Percentiles rank a stretch among this genome's conserved stretches.
Evolutionary conservation across 805 yeast species (phyloP).

Genomic region (Suhomyces sp.): DNA sequence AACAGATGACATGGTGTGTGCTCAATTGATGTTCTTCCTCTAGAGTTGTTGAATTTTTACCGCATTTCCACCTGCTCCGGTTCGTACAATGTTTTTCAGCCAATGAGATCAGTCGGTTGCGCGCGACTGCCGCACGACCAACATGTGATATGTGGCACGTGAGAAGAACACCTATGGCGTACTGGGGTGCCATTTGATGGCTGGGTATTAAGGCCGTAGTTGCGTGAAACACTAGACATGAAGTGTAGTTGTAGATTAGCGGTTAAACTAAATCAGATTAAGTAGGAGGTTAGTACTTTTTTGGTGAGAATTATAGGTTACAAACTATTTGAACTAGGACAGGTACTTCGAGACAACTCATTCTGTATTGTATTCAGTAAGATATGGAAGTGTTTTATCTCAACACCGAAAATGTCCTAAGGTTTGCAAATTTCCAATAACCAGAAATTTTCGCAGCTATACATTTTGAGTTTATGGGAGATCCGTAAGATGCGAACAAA

Average conservation of each 20-base stretch:
- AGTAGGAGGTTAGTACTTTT: not conserved
- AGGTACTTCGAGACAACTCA: not conserved
- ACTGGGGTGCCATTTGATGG: not conserved
- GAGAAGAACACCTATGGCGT: not conserved
- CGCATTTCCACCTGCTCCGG: slow-evolving; percentile 1
- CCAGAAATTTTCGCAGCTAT: not conserved
- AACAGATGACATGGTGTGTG: slow-evolving; percentile 33
- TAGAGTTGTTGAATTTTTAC: not conserved
- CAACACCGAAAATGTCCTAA: not conserved
- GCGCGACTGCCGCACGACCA: not conserved
- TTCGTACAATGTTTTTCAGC: not conserved
- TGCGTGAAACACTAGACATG: too few species aligned
- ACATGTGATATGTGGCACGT: not conserved
- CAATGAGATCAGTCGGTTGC: not conserved
- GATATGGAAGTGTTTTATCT: not conserved
- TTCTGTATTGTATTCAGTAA: too few species aligned
- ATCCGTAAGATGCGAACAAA: too few species aligned
- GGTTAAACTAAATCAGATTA: not conserved
- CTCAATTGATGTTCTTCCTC: not conserved
- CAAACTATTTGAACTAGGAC: not conserved
- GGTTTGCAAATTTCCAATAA: too few species aligned
- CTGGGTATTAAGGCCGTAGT: not conserved
- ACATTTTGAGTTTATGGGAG: not conserved
- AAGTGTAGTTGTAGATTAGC: too few species aligned
- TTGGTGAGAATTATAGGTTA: too few species aligned